A percentile compares a stretch with the other conserved stretches of the same genome.
Evolutionary conservation across 106 monocot genomes (phyloP).

Genomic region (Dendrobium officinale): DNA sequence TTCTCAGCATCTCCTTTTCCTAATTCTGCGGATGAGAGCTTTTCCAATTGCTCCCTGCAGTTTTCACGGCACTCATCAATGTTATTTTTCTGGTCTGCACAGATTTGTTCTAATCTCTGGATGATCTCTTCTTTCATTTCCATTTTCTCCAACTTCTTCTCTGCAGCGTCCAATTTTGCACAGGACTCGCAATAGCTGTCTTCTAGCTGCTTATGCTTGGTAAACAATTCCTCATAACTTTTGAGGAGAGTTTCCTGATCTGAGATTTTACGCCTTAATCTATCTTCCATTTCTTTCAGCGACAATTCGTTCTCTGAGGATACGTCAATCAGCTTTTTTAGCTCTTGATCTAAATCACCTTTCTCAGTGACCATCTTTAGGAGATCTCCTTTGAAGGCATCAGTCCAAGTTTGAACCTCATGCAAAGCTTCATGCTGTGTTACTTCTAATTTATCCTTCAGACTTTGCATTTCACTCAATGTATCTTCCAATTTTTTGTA

Average conservation of each 20-base stretch:
- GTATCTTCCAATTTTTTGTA: conserved; percentile 20
- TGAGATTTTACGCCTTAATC: conserved; percentile 27
- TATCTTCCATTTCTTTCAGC: conserved; percentile 19
- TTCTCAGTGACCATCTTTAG: conserved; percentile 17
- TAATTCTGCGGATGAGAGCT: conserved; percentile 26
- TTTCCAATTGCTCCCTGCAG: conserved; percentile 22
- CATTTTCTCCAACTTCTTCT: conserved; percentile 20
- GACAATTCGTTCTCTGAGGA: conserved; percentile 14
- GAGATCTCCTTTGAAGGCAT: conserved; percentile 22
- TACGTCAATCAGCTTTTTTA: conserved; percentile 2
- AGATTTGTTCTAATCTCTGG: conserved; percentile 15
- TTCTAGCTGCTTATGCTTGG: conserved; percentile 37
- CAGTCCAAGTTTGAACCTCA: conserved; percentile 14
- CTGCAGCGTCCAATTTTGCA: conserved; percentile 17
- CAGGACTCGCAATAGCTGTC: conserved; percentile 17
- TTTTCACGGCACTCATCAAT: conserved; percentile 23
- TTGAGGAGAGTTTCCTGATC: conserved; percentile 22
- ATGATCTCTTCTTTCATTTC: conserved; percentile 21
- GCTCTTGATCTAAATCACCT: conserved; percentile 18
- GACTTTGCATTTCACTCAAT: conserved; percentile 7
- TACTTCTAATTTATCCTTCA: conserved; percentile 17
- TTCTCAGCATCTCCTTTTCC: conserved; percentile 29
- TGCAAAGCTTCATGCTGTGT: conserved; percentile 6
- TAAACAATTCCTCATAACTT: conserved; percentile 29
- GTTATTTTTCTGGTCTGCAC: conserved; percentile 32